Evolutionary conservation across 2,329 filamentous ascomycete genomes (phyloP).

Genomic region (Metarhizium robertsii): DNA sequence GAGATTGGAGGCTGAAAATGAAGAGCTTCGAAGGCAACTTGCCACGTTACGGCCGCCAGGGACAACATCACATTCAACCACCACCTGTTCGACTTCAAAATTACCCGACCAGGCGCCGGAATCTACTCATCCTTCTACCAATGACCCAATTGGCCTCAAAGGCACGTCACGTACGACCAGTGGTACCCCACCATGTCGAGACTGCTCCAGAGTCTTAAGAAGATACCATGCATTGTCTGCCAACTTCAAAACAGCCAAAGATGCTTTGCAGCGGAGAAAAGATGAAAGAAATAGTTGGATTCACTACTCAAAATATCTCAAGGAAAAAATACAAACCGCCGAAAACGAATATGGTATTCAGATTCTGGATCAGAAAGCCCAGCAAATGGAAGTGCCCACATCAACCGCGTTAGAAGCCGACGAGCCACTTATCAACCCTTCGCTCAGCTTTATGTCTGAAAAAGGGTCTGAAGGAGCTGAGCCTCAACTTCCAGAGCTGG

Average conservation of each 20-base stretch:
- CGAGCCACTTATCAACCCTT: not conserved
- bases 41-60: not conserved
- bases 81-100: not conserved
- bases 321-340: constrained; percentile 32
- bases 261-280: constrained; percentile 29
- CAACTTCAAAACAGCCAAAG: constrained; percentile 31
- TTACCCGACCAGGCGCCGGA: not conserved
- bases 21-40: constrained; percentile 28
- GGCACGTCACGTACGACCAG: not conserved
- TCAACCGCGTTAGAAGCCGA: constrained; percentile 4
- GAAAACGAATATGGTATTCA: constrained; percentile 27
- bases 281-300: constrained; percentile 36
- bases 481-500: constrained; percentile 1
- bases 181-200: constrained; percentile 12
- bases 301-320: constrained; percentile 31
- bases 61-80: not conserved
- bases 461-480: not conserved
- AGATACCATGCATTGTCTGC: constrained; percentile 31
- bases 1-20: constrained; percentile 32
- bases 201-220: constrained; percentile 25
- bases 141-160: not conserved
- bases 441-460: constrained; percentile 4
- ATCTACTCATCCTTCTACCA: not conserved
- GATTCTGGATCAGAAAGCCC: constrained; percentile 15
- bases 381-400: constrained; percentile 2